phyloP scores from a whole-genome alignment of 2,329 filamentous ascomycete species.

The Colletotrichum orbiculare region DNA sequence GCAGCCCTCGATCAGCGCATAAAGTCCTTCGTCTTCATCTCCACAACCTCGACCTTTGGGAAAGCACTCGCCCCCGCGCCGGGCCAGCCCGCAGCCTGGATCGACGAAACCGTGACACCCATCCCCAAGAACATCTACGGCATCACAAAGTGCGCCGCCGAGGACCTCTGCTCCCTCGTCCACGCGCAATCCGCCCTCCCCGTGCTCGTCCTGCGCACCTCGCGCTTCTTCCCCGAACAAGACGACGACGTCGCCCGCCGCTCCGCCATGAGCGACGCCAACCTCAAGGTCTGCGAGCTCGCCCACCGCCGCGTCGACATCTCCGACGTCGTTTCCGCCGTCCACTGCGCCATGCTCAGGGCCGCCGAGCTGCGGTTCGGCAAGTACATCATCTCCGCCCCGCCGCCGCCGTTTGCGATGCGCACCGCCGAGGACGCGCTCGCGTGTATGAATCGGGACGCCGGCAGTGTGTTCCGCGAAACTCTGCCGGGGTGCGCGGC shows the following conservation, averaged over 20 bases:
- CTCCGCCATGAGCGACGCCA: conserved; percentile 47
- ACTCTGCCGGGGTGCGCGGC: conserved; percentile 42
- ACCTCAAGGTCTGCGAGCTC: conserved; percentile 60
- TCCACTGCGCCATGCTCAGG: conserved; percentile 50
- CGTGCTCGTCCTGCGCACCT: conserved; percentile 56
- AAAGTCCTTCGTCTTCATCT: conserved; percentile 56
- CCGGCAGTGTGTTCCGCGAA: conserved; percentile 44
- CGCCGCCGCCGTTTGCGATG: conserved; percentile 52
- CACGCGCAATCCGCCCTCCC: conserved; percentile 53
- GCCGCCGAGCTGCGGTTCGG: conserved; percentile 49
- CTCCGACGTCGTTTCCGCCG: conserved; percentile 55
- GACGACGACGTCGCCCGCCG: conserved; percentile 57
- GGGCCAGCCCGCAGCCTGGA: conserved; percentile 54
- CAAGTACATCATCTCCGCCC: conserved; percentile 57
- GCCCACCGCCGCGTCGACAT: conserved; percentile 58
- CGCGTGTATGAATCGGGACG: conserved; percentile 46
- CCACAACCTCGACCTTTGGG: conserved; percentile 59
- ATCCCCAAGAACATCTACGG: conserved; percentile 62
- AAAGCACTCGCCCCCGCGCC: conserved; percentile 49
- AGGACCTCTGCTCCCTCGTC: conserved; percentile 57
- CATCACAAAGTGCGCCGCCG: conserved; percentile 59
- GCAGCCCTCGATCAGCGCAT: conserved; percentile 40
- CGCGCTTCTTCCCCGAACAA: conserved; percentile 60
- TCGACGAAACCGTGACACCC: conserved; percentile 53
- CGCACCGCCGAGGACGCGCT: conserved; percentile 43